Evolutionary conservation across 345 rosid species (phyloP), one percentile per base, ranked within the genome.

Genomic region (Camelina sativa): DNA sequence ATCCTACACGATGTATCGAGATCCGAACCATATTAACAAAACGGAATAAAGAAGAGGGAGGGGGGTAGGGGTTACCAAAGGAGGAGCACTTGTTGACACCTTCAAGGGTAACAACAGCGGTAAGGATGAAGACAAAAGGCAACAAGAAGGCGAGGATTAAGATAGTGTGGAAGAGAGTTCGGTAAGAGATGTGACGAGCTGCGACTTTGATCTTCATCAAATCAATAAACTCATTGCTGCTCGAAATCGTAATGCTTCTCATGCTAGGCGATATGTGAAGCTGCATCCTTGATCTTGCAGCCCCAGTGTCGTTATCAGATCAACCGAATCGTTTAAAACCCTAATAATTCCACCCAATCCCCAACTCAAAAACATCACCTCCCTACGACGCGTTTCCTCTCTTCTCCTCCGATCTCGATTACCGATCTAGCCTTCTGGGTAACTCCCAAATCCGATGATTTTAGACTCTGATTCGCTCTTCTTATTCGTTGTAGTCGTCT

Each of bases 31-130:
- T 38, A 23, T 0, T 1, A 67, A 53, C 17, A 67, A 28, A 28
- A 4, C 5, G 30, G 5, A 25, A 25, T 25, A 3, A 3, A 25
- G 28, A 25, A 25, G 30, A 28, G 30, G 30, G 28, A 25, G 28
- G 28, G 28, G 28, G 25, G 3, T 23, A 17, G 1, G 0, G 4
- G 28, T 25, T 25, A 92, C 99, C 98, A 63, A 96, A 84, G 64
- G 99, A 96, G 85, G 99, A 96, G 90, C 99, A 96, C 83, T 96
- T 92, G 95, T 96, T 91, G 95, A 91, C 97, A 80, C 99, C 99
- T 89, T 96, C 99, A 70, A 96, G 98, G 86, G 99, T 92, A 65
- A 91, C 98, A 78, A 92, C 71, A 71, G 99, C 99, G 22, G 98
- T 96, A 64, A 96, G 89, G 81, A 96, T 96, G 93, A 96, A 96